A percentile compares a stretch with the other conserved stretches of the same genome.
Evolutionary conservation across 1,284 basidiomycete species (phyloP).

Genomic region (Rhodotorula sp.): DNA sequence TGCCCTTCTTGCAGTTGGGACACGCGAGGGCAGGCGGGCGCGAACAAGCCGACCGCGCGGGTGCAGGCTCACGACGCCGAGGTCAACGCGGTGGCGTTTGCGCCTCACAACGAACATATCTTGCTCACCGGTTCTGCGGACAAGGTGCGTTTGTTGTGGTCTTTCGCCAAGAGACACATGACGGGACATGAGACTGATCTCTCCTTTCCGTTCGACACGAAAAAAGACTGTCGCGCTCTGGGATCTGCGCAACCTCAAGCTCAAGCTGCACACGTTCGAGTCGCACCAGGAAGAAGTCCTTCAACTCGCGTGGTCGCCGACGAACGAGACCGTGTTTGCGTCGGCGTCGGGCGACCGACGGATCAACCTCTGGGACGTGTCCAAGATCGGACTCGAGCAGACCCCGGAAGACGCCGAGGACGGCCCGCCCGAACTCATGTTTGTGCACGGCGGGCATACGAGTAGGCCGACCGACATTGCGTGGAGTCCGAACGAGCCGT

Average conservation of each 20-base stretch:
- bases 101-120: constrained; percentile 78
- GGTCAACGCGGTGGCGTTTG: constrained; percentile 88
- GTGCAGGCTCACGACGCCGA: constrained; percentile 86
- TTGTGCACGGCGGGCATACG: constrained; percentile 69
- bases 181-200: not conserved
- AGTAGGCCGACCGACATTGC: constrained; percentile 33
- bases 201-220: not conserved
- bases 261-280: constrained; percentile 86
- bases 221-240: constrained; percentile 80
- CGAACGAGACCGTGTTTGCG: constrained; percentile 84
- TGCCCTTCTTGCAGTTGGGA: constrained; percentile 71
- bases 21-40: constrained; percentile 61
- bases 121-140: constrained; percentile 91
- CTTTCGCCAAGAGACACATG: constrained; percentile 1
- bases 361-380: constrained; percentile 93
- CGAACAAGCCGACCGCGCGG: constrained; percentile 67
- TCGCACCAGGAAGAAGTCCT: constrained; percentile 93
- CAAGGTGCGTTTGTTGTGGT: constrained; percentile 60
- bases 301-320: constrained; percentile 91
- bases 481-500: constrained; percentile 60
- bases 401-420: constrained; percentile 98
- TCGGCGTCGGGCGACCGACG: constrained; percentile 89
- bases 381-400: constrained; percentile 90
- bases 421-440: constrained; percentile 86
- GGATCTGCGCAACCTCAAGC: constrained; percentile 78